A percentile compares a stretch with the other conserved stretches of the same genome.
Evolutionary conservation across 768 basidiomycete genomes (phyloP).

Genomic region (Panus rudis): DNA sequence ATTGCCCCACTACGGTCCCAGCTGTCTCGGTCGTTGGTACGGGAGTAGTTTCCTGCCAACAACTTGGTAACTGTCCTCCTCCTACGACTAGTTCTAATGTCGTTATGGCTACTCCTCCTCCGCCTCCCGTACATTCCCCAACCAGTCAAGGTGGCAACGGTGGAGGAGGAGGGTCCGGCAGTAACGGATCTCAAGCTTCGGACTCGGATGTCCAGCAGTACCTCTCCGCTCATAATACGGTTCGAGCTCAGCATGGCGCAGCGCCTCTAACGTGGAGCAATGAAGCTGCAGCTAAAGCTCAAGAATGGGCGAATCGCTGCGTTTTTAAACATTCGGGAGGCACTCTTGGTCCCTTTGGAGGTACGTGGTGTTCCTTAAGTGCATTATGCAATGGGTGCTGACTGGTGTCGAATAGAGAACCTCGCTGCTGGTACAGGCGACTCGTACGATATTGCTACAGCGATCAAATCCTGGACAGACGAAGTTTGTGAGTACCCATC

Average conservation of each 20-base stretch:
- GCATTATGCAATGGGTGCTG: no score
- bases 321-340: constrained; percentile 65
- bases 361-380: no score
- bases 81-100: no score
- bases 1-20: no score
- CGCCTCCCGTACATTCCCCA: constrained; percentile 2
- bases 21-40: no score
- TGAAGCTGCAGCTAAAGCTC: constrained; percentile 52
- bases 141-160: constrained; percentile 3
- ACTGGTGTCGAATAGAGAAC: no score
- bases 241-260: constrained; percentile 62
- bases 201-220: constrained; percentile 45
- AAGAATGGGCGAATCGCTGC: constrained; percentile 64
- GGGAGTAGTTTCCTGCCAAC: no score
- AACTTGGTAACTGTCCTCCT: no score
- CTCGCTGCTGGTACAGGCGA: constrained; percentile 65
- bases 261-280: constrained; percentile 56
- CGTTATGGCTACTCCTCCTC: constrained; percentile 10
- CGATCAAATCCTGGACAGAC: constrained; percentile 55
- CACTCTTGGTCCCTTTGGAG: constrained; percentile 56
- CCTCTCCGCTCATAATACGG: constrained; percentile 53
- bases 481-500: constrained; percentile 51
- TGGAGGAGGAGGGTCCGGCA: no score
- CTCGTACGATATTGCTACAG: constrained; percentile 39
- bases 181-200: no score